These are phyloP conservation scores for Waltiozyma solani DNA, from an alignment of 1,139 yeast genomes.

Conservation along the genomic window DNA sequence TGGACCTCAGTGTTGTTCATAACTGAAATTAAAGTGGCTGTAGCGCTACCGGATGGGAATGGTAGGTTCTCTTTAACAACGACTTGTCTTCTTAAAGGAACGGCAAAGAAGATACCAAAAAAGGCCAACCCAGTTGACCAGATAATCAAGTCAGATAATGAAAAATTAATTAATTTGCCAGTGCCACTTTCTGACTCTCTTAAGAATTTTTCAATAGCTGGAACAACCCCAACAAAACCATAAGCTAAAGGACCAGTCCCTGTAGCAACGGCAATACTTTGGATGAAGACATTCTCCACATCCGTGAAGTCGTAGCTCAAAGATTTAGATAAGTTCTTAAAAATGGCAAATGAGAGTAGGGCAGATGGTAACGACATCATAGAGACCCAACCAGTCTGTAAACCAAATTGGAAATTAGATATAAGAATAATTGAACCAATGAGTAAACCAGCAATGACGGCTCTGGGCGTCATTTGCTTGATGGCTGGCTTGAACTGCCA, in stretches of 20 bases:
- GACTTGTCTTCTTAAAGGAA: constrained; percentile 78
- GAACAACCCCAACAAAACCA: constrained; percentile 93
- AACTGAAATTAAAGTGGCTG: constrained; percentile 86
- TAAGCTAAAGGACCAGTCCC: constrained; percentile 96
- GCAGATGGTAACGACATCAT: constrained; percentile 99
- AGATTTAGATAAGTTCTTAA: constrained; percentile 40
- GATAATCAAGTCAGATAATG: constrained; percentile 42
- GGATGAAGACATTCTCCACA: constrained; percentile 87
- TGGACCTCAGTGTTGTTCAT: constrained; percentile 59
- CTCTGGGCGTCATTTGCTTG: constrained; percentile 57
- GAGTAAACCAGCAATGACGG: constrained; percentile 60
- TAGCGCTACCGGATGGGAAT: constrained; percentile 94
- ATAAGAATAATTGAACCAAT: constrained; percentile 78
- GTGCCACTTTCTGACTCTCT: constrained; percentile 71
- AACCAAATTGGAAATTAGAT: constrained; percentile 91
- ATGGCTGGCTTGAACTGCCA: constrained; percentile 27
- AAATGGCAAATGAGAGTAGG: constrained; percentile 72
- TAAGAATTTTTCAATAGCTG: constrained; percentile 87
- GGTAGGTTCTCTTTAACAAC: constrained; percentile 77
- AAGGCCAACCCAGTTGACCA: constrained; percentile 88
- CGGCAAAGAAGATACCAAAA: constrained; percentile 93
- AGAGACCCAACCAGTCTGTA: constrained; percentile 98
- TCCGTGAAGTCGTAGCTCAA: constrained; percentile 50
- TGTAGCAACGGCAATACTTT: constrained; percentile 89
- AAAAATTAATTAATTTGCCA: constrained; percentile 25